A percentile compares a stretch with the other conserved stretches of the same genome.
phyloP scores from a whole-genome alignment of 1,284 basidiomycete species.

The Chalciporus sp. region DNA sequence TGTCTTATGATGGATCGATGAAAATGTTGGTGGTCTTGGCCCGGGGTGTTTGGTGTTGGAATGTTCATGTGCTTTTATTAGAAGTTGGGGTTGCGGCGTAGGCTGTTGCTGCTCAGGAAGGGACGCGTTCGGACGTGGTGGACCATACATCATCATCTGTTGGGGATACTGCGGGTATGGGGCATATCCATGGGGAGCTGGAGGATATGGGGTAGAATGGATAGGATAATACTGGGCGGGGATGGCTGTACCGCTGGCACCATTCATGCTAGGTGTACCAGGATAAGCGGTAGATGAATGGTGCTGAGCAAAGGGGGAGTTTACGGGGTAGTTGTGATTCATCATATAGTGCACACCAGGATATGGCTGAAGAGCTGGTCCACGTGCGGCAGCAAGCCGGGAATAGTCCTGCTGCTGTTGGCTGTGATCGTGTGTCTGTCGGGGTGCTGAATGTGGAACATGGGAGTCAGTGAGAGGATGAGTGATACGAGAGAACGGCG shows the following conservation, averaged over 20 bases:
- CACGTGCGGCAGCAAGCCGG: conserved; percentile 40
- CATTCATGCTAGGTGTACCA: conserved; percentile 45
- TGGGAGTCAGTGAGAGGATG: conserved; percentile 3
- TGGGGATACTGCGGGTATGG: conserved; percentile 63
- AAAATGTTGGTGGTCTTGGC: too few relatives aligned
- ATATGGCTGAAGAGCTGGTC: conserved; percentile 54
- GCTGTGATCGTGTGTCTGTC: conserved; percentile 42
- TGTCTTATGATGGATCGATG: too few relatives aligned
- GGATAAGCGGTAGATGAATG: conserved; percentile 40
- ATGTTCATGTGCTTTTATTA: too few relatives aligned
- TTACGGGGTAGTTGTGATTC: conserved; percentile 62
- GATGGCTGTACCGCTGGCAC: conserved; percentile 44
- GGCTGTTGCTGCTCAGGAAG: conserved; percentile 35
- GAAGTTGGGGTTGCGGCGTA: conserved; percentile 15
- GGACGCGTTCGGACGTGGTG: conserved; percentile 38
- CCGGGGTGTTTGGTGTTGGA: too few relatives aligned
- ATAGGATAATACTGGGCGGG: conserved; percentile 61
- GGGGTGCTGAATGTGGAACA: conserved; percentile 36
- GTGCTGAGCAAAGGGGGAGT: conserved; percentile 59
- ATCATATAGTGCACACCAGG: conserved; percentile 54
- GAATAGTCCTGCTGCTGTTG: conserved; percentile 26
- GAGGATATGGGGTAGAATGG: conserved; percentile 52
- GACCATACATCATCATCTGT: conserved; percentile 68
- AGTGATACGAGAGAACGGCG: neutral
- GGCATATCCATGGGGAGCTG: conserved; percentile 50